Percentiles rank a stretch among this genome's conserved stretches.
These are phyloP conservation scores for Pichia sp. DNA, from an alignment of 1,139 yeast species.

Conservation along the genomic window DNA sequence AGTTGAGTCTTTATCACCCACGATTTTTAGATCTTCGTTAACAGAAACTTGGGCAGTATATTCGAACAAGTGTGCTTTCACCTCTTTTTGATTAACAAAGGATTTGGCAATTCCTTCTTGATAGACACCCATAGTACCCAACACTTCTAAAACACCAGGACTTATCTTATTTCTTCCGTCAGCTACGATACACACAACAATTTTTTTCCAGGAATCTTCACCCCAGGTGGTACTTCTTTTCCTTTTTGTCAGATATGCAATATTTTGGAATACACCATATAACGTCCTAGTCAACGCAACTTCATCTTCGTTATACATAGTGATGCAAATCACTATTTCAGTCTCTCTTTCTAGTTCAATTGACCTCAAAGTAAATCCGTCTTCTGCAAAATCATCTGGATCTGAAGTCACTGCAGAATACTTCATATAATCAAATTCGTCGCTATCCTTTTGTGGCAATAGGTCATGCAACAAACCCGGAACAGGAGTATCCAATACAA, in stretches of 20 bases:
- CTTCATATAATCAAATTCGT: constrained; percentile 91
- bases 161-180: constrained; percentile 90
- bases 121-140: constrained; percentile 92
- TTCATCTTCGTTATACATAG: constrained; percentile 96
- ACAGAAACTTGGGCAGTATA: constrained; percentile 60
- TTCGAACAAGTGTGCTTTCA: constrained; percentile 88
- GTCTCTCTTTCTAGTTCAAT: constrained; percentile 78
- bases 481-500: constrained; percentile 87
- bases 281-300: constrained; percentile 81
- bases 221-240: constrained; percentile 88
- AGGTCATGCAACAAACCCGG: constrained; percentile 74
- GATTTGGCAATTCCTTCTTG: constrained; percentile 97
- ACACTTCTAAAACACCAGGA: constrained; percentile 74
- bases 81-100: constrained; percentile 83
- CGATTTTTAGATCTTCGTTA: constrained; percentile 75
- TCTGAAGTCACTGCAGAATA: constrained; percentile 91
- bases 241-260: constrained; percentile 80
- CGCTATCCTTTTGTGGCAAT: constrained; percentile 50
- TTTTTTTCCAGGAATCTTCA: constrained; percentile 90
- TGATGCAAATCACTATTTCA: constrained; percentile 82
- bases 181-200: constrained; percentile 82
- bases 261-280: constrained; percentile 89
- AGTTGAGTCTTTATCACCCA: constrained; percentile 69
- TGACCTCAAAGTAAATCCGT: constrained; percentile 82
- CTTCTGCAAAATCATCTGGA: constrained; percentile 72